Conservation (phyloP, 2,329 filamentous ascomycete genomes). For the Penicillium sclerotiorum region DNA sequence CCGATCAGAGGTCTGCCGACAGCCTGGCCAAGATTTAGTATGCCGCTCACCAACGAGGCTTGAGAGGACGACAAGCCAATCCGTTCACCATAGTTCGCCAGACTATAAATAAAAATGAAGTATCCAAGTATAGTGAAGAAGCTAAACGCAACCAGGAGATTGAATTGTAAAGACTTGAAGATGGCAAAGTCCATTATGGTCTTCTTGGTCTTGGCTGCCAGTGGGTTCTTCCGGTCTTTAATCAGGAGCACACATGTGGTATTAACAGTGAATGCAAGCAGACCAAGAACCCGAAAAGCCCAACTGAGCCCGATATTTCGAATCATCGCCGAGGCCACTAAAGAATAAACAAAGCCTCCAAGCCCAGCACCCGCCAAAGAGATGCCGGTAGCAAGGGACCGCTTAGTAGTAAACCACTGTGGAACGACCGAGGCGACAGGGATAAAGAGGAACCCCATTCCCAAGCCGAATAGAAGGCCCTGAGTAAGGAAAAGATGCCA, state of each 20-base stretch:
- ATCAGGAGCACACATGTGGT: conserved; percentile 36
- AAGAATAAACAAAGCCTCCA: conserved; percentile 42
- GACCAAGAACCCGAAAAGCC: conserved; percentile 41
- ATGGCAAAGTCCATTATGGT: not conserved
- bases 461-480: conserved; percentile 43
- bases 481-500: conserved; percentile 49
- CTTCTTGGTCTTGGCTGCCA: not conserved
- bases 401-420: conserved; percentile 46
- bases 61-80: conserved; percentile 59
- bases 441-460: conserved; percentile 46
- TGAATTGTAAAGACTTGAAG: not conserved
- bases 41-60: conserved; percentile 57
- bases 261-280: conserved; percentile 40
- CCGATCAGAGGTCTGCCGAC: conserved; percentile 57
- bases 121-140: conserved; percentile 61
- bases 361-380: conserved; percentile 43
- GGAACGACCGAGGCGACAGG: conserved; percentile 41
- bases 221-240: not conserved
- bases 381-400: conserved; percentile 47
- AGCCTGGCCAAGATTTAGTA: conserved; percentile 62
- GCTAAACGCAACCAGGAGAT: not conserved
- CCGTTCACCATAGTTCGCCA: conserved; percentile 60
- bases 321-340: conserved; percentile 43
- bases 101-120: conserved; percentile 61
- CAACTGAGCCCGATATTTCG: conserved; percentile 40